A percentile compares a stretch with the other conserved stretches of the same genome.
These are phyloP conservation scores for Trichomonas gallinae DNA, from an alignment of 208 protist species.

Conservation along the genomic window DNA sequence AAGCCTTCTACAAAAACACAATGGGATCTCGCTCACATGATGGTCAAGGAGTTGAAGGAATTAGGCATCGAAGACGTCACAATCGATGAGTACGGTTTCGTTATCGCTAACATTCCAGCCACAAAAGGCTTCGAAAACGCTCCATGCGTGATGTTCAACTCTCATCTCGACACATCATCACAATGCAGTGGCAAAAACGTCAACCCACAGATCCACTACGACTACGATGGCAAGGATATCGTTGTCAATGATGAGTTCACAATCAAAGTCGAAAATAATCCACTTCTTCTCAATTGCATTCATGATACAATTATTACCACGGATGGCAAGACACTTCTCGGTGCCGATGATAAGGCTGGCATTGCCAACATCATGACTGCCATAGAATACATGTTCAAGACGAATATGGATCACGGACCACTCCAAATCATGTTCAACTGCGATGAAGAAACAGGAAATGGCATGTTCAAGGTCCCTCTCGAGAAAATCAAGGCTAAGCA, in stretches of 20 bases:
- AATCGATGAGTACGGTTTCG: neutral
- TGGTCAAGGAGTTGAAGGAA: neutral
- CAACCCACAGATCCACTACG: neutral
- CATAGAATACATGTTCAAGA: neutral
- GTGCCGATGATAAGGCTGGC: neutral
- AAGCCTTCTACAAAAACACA: neutral
- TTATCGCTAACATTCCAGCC: neutral
- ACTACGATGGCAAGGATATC: neutral
- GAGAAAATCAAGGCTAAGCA: neutral
- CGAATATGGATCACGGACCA: neutral
- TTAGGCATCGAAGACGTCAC: neutral
- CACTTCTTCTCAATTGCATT: neutral
- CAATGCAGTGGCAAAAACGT: neutral
- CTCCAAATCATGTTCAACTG: neutral
- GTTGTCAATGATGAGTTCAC: neutral
- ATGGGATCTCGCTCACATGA: neutral
- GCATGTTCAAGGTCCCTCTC: neutral
- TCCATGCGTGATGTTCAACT: neutral
- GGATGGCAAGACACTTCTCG: neutral
- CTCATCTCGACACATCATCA: neutral
- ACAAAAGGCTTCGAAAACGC: neutral
- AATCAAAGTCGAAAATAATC: neutral
- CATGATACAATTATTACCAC: neutral
- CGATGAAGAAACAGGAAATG: neutral
- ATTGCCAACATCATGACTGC: neutral